Evolutionary conservation across 176 grass and related monocot species (phyloP), one percentile per base, ranked within the genome.

Genomic region (Eleusine indica): DNA sequence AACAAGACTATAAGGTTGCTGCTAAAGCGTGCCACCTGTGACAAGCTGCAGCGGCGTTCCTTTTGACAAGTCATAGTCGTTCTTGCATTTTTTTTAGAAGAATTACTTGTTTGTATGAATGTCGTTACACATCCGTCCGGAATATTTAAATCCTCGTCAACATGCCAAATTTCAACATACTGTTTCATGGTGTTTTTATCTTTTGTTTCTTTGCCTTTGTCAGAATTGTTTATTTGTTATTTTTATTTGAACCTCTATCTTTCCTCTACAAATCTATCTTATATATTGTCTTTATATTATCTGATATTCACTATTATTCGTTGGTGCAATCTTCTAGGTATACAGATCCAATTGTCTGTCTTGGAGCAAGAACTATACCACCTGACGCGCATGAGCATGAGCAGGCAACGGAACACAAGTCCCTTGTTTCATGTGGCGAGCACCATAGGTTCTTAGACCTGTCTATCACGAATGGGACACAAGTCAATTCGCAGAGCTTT

Each of bases 331-430:
- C 16, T 14, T 80, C 46, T 63, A 91, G 92, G 80, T 80, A 81
- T 28, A 41, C 56, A 68, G 88, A 94, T 80, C 88, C 86, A 19
- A 54, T 43, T 78, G 56, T 80, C 66, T 74, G 83, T 30, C 13
- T 56, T 25, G 84, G 85, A 77, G 85, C 83, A 83, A 91, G 80
- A 91, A 84, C 80, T n/a, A 63, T 41, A 15, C 47, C 73, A 52
- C 49, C 65, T 68, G 83, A 82, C 76, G 61, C 73, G 29, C 71
- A 82, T 35, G 82, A 73, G 43, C 60, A 52, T 4, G 1, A 78
- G 21, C 75, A 35, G 32, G 32, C 32, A 35, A 35, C 76, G 71
- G 87, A 95, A 78, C 80, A 91, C 14, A 88, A 80, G 46, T 78
- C 68, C 75, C 46, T 81, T 17, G 54, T 91, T 58, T 83, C 75